Base-by-base conservation (phyloP, 1,139 yeast species). In the Geotrichum klebahnii region DNA sequence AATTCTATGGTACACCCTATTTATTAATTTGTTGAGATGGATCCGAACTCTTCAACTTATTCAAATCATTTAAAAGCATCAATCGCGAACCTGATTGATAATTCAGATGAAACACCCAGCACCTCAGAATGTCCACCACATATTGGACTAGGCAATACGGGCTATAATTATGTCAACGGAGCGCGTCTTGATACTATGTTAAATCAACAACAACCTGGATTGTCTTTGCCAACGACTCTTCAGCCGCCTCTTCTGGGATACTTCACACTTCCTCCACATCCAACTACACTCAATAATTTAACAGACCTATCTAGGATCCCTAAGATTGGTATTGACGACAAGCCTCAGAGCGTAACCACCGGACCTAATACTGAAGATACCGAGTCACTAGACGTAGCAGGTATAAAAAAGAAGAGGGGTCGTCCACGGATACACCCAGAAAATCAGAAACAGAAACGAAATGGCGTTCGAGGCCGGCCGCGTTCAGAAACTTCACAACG, bases 401-500 rank as follows among this genome's bases (percentile, higher is more conserved):
- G 26, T 16, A 33, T 24, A 24, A 47, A 39, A 22, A 43, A 44
- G 26, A 48, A 48, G 34, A 38, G 51, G 4, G 52, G 52, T 22
- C 48, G 52, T 8, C 48, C 48, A 14, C 40, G 48, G 20, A 33
- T 37, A 17, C 45, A 37, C 29, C 39, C 41, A 4, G 47, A 44
- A 14, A 29, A 17, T 20, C 17, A 23, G 29, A 48, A 48, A 24
- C 36, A 23, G 12, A 44, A 44, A 24, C 35, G 39, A 28, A 37
- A n/a, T 17, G 44, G 39, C 10, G 24, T 39, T 4, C 45, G 52
- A 3, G 52, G 52, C 8, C 36, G 52, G 19, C 52, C 52, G 33
- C 37, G 52, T n/a, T 49, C 52, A 5, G 52, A 49, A 10, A 49
- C 52, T 9, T 49, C 52, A 12, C 45, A 43, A 20, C 40, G 52